Evolutionary conservation across 805 yeast species (phyloP).

Genomic region (Grigorovia transvaalensis): DNA sequence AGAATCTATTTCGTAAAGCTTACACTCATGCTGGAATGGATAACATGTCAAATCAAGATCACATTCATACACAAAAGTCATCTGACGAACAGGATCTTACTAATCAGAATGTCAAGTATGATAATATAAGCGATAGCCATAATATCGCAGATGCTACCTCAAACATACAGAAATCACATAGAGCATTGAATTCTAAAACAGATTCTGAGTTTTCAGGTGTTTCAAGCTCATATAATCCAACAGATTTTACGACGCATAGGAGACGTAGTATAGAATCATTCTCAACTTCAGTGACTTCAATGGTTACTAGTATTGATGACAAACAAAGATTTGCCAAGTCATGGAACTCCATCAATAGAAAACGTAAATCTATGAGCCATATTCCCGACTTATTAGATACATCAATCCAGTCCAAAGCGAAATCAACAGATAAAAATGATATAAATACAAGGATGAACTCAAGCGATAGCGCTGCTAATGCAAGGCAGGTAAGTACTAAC

Average conservation of each 20-base stretch:
- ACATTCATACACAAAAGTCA: not conserved
- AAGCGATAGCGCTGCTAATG: not conserved
- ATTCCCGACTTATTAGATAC: conserved; percentile 7
- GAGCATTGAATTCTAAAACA: not conserved
- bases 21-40: not conserved
- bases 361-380: conserved; percentile 23
- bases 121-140: not conserved
- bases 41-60: too few relatives aligned
- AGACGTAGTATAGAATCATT: conserved; percentile 25
- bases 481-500: conserved; percentile 14
- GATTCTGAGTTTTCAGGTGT: not conserved
- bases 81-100: not conserved
- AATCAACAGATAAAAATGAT: not conserved
- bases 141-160: not conserved
- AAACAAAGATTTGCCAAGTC: conserved; percentile 28
- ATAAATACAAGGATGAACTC: not conserved
- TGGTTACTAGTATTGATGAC: conserved; percentile 26
- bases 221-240: conserved; percentile 21
- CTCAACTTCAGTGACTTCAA: conserved; percentile 26
- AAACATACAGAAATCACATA: not conserved
- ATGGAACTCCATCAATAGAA: conserved; percentile 28
- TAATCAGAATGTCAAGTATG: too few relatives aligned
- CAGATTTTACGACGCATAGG: conserved; percentile 25
- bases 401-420: not conserved
- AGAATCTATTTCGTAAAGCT: not conserved